These are phyloP conservation scores for Colletotrichum spaethianum DNA, from an alignment of 2,329 filamentous ascomycete species.

Conservation along the genomic window DNA sequence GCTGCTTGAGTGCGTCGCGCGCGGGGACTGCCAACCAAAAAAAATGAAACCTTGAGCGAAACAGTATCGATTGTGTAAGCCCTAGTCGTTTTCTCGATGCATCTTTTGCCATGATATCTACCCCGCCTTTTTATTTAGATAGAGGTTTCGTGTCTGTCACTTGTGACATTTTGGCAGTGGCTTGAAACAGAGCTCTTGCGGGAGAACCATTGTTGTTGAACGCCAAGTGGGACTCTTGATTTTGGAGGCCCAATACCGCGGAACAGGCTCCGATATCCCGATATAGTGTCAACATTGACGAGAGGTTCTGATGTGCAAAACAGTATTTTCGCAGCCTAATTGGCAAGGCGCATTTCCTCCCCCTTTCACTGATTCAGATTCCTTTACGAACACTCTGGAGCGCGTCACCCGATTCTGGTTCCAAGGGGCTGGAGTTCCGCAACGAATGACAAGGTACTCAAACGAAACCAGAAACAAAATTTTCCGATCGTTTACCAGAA, in stretches of 20 bases:
- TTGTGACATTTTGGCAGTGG: conserved; percentile 28
- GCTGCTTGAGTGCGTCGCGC: background rate
- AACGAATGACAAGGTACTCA: conserved; percentile 18
- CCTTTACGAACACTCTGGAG: background rate
- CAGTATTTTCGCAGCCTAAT: background rate
- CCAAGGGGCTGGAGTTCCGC: conserved; percentile 9
- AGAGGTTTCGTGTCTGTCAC: conserved; percentile 31
- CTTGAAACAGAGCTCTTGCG: conserved; percentile 32
- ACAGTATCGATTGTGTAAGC: conserved; percentile 1
- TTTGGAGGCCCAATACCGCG: conserved; percentile 8
- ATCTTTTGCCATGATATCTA: background rate
- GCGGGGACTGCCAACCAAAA: background rate
- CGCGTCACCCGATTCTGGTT: background rate
- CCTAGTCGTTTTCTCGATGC: background rate
- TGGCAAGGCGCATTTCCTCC: background rate
- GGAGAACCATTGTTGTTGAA: conserved; percentile 25
- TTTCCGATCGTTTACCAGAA: conserved; percentile 14
- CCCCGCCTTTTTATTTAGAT: conserved; percentile 29
- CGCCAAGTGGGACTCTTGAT: conserved; percentile 34
- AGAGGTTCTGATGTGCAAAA: background rate
- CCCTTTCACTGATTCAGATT: background rate
- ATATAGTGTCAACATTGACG: background rate
- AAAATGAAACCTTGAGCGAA: background rate
- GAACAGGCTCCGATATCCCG: background rate
- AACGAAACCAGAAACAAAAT: conserved; percentile 19